Evolutionary conservation across 768 basidiomycete genomes (phyloP).

Genomic region (Neoboletus magnificus): DNA sequence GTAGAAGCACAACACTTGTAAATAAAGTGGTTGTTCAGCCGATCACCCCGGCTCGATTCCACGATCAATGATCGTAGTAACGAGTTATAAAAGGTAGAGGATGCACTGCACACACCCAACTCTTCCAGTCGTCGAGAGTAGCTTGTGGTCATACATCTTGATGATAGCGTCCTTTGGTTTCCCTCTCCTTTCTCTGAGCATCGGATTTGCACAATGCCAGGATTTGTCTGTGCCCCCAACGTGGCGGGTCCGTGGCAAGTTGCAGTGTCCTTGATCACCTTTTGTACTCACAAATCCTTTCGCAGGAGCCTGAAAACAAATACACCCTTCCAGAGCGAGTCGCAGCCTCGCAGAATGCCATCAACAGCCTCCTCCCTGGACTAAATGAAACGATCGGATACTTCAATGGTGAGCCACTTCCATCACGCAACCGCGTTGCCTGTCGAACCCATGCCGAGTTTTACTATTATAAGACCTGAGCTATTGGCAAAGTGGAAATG

Average conservation of each 20-base stretch:
- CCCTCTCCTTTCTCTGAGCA: background rate
- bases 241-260: constrained; percentile 39
- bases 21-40: too few species aligned
- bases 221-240: constrained; percentile 40
- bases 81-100: background rate
- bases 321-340: constrained; percentile 38
- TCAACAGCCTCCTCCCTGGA: constrained; percentile 40
- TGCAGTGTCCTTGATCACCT: background rate
- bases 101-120: background rate
- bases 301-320: constrained; percentile 42
- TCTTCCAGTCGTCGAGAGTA: background rate
- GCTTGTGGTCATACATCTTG: background rate
- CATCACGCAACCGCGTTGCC: background rate
- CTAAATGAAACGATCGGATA: constrained; percentile 37
- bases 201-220: constrained; percentile 30
- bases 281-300: background rate
- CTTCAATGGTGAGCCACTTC: constrained; percentile 39
- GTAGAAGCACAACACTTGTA: too few species aligned
- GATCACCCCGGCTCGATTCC: background rate
- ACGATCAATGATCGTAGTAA: background rate
- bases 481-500: constrained; percentile 54
- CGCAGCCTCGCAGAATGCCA: constrained; percentile 40
- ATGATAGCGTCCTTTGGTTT: background rate
- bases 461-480: constrained; percentile 37
- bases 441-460: background rate